A percentile compares a stretch with the other conserved stretches of the same genome.
Evolutionary conservation across 1,139 yeast species (phyloP).

Genomic region (Protomyces inouyei): DNA sequence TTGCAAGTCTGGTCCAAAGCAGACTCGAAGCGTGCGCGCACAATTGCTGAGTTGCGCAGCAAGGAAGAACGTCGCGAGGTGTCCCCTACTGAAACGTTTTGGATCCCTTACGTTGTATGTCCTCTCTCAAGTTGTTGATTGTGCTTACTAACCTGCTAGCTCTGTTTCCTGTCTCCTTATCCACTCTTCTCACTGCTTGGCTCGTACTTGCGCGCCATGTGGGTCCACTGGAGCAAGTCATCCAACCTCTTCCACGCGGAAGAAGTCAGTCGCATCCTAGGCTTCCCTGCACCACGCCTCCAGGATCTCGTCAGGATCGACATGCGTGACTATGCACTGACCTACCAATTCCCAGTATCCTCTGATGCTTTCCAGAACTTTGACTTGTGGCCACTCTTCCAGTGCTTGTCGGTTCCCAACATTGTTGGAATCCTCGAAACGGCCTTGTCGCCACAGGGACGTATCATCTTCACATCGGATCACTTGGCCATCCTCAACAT

Average conservation of each 20-base stretch:
- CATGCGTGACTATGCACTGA: slow-evolving; percentile 24
- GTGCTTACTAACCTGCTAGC: not conserved
- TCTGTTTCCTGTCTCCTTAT: slow-evolving; percentile 21
- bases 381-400: slow-evolving; percentile 26
- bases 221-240: slow-evolving; percentile 22
- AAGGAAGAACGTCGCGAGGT: slow-evolving; percentile 1
- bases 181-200: slow-evolving; percentile 20
- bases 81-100: not conserved
- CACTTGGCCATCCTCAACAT: slow-evolving; percentile 20
- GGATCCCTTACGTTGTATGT: slow-evolving; percentile 6
- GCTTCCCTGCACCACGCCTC: slow-evolving; percentile 23
- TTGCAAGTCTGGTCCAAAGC: slow-evolving; percentile 24
- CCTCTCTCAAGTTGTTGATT: not conserved
- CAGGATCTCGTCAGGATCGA: slow-evolving; percentile 26
- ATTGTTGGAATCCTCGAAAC: slow-evolving; percentile 22
- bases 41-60: not conserved
- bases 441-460: slow-evolving; percentile 15
- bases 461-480: slow-evolving; percentile 17
- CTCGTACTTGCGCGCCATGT: slow-evolving; percentile 21
- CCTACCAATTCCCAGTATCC: slow-evolving; percentile 20
- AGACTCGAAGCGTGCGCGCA: slow-evolving; percentile 5
- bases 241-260: slow-evolving; percentile 20
- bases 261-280: slow-evolving; percentile 19
- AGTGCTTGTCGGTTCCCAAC: slow-evolving; percentile 21
- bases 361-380: slow-evolving; percentile 22